Base-by-base conservation (phyloP, 495 filamentous ascomycete genomes). In the Annulohypoxylon moriforme region DNA sequence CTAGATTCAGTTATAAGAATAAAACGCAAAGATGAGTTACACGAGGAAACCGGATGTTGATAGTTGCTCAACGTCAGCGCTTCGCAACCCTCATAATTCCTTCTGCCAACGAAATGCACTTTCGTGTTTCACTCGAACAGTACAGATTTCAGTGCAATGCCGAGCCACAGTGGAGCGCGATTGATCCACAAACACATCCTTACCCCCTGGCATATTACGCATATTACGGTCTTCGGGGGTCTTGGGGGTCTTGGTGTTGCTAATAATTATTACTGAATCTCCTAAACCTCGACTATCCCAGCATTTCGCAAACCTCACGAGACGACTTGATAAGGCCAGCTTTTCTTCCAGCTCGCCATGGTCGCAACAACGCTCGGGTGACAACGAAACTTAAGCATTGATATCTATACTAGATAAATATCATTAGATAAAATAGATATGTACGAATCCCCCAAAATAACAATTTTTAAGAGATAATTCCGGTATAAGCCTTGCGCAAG, bases 221-320 rank as follows among this genome's bases (percentile, higher is more conserved):
- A 72, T 70, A 70, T 64, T 68, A 42, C 64, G 50, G 59, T 60
- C 59, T 64, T 40, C 9, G 36, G 36, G 36, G 36, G 36, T 40
- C 36, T 40, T 40, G 36, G 36, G 9, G 1, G 36, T n/a, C 36
- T 40, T 67, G 59, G 59, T 57, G 33, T 53, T 60, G 44, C 52
- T 50, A 66, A 36, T 49, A 31, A 49, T 38, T 40, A 42, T 66
- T 14, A 22, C 33, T 22, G 16, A 27, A 55, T 60, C 64, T 68
- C 69, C 69, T 72, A 72, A 59, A 56, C 38, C 20, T 44, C 13
- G 55, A n/a, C 38, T 61, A 60, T 24, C 49, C 38, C 34, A 61
- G 46, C 64, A 62, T 62, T 66, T 69, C 65, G 47, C 61, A 69
- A 68, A 62, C 50, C 66, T 69, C 71, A 69, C 66, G 57, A 65